Evolutionary conservation across 768 basidiomycete genomes (phyloP).

Genomic region (Grammothele lineata): DNA sequence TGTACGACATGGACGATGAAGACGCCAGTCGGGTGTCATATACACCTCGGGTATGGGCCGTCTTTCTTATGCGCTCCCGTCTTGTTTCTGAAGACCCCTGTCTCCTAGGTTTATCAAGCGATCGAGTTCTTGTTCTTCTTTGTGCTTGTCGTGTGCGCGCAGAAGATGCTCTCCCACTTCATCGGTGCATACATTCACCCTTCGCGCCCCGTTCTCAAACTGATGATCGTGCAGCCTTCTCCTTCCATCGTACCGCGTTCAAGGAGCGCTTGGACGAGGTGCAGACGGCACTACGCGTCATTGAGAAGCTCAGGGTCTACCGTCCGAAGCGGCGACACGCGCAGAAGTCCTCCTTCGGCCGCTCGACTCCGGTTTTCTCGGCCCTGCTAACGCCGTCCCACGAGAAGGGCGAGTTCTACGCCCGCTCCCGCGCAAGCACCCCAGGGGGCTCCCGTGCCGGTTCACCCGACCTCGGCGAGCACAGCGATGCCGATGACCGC

Average conservation of each 20-base stretch:
- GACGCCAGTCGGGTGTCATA: constrained; percentile 53
- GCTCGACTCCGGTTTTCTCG: constrained; percentile 33
- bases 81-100: neutral
- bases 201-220: neutral
- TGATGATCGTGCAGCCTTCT: constrained; percentile 43
- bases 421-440: constrained; percentile 21
- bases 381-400: constrained; percentile 34
- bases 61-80: too few relatives aligned
- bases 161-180: constrained; percentile 66
- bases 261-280: constrained; percentile 65
- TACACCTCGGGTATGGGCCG: constrained; percentile 52
- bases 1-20: constrained; percentile 42
- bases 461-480: constrained; percentile 13
- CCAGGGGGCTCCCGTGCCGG: constrained; percentile 24
- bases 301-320: constrained; percentile 66
- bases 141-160: constrained; percentile 55
- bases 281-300: constrained; percentile 45
- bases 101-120: constrained; percentile 48
- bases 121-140: constrained; percentile 77
- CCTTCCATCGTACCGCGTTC: constrained; percentile 76
- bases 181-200: constrained; percentile 36
- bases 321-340: constrained; percentile 44
- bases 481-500: constrained; percentile 26
- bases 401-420: constrained; percentile 40
- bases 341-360: constrained; percentile 27